These are phyloP conservation scores for Calonectria hongkongensis DNA, from an alignment of 2,329 filamentous ascomycete genomes.

Conservation along the genomic window DNA sequence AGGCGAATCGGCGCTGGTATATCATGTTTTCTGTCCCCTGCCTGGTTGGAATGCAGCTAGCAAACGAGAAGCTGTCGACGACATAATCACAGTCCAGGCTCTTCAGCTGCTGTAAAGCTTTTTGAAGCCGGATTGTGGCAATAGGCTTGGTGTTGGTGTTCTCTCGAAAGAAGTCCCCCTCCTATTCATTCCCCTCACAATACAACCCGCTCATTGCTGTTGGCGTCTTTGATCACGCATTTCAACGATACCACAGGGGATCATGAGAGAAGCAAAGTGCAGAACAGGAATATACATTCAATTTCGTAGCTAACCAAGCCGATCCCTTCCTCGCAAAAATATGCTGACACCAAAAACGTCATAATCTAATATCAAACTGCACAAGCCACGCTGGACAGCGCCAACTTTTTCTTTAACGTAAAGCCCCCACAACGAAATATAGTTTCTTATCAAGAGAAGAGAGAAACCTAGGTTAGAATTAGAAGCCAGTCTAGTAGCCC, in stretches of 20 bases:
- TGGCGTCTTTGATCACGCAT: not conserved
- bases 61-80: not conserved
- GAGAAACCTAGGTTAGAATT: conserved; percentile 23
- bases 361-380: conserved; percentile 17
- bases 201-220: no score
- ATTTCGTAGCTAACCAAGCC: not conserved
- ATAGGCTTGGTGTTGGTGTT: no score
- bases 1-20: no score
- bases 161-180: not conserved
- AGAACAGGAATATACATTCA: no score
- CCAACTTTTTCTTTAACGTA: conserved; percentile 11
- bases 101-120: no score
- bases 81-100: not conserved
- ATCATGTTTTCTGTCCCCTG: no score
- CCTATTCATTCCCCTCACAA: not conserved
- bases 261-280: no score
- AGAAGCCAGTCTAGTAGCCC: conserved; percentile 14
- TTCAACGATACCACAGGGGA: not conserved
- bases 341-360: conserved; percentile 3
- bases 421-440: conserved; percentile 1
- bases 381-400: conserved; percentile 13
- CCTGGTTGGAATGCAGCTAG: not conserved
- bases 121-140: no score
- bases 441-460: conserved; percentile 18
- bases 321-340: not conserved